These are phyloP conservation scores for Rubia yunnanensis DNA, from an alignment of 257 asterid genomes.

Conservation along the genomic window DNA sequence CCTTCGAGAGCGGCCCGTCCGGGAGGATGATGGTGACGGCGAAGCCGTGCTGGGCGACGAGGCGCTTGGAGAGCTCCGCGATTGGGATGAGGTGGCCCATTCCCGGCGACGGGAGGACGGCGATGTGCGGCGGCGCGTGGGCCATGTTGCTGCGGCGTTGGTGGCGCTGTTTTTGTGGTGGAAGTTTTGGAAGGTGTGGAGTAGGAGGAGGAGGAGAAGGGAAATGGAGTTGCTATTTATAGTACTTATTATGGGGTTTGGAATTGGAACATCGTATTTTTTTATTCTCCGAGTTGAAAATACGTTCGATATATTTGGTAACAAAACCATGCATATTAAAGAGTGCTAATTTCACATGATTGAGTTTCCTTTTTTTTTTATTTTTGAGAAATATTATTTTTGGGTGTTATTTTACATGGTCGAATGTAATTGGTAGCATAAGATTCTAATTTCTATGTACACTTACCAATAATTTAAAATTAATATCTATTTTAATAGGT, in stretches of 20 bases:
- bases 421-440: too few relatives aligned
- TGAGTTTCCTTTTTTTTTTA: too few relatives aligned
- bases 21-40: constrained; percentile 49
- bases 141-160: background rate
- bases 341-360: too few relatives aligned
- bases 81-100: constrained; percentile 85
- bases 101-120: constrained; percentile 61
- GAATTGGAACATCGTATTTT: too few relatives aligned
- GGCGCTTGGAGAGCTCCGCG: constrained; percentile 45
- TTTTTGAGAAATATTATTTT: too few relatives aligned
- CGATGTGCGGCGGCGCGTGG: constrained; percentile 34
- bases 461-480: too few relatives aligned
- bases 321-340: too few relatives aligned
- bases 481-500: too few relatives aligned
- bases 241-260: background rate
- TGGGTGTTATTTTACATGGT: too few relatives aligned
- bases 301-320: too few relatives aligned
- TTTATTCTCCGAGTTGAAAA: too few relatives aligned
- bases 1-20: constrained; percentile 40
- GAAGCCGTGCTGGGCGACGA: constrained; percentile 40
- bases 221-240: background rate
- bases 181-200: background rate
- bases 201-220: background rate
- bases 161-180: background rate
- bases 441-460: too few relatives aligned